These are phyloP conservation scores for Lycium barbarum DNA, from an alignment of 257 asterid genomes.

Conservation along the genomic window DNA sequence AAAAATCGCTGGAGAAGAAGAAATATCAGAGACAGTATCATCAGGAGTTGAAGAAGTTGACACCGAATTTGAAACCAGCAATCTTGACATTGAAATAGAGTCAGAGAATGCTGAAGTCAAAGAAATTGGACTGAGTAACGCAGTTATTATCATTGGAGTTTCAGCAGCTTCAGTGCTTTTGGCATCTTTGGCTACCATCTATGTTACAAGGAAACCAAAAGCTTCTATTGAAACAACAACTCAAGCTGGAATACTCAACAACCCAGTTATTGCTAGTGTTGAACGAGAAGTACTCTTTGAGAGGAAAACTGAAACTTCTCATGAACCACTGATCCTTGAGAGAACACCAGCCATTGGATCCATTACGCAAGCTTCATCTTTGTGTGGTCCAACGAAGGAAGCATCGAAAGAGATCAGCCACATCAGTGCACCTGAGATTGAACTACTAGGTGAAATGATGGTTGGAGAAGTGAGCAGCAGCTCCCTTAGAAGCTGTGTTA, in stretches of 20 bases:
- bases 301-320: constrained; percentile 33
- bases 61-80: constrained; percentile 9
- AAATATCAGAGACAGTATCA: constrained; percentile 1
- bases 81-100: not conserved
- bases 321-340: constrained; percentile 21
- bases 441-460: constrained; percentile 68
- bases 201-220: constrained; percentile 37
- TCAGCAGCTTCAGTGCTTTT: constrained; percentile 30
- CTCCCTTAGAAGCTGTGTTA: constrained; percentile 33
- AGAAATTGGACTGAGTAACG: constrained; percentile 32
- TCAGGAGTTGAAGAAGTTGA: constrained; percentile 24
- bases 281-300: constrained; percentile 24
- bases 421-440: constrained; percentile 51
- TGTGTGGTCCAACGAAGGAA: constrained; percentile 33
- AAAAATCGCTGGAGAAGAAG: not conserved
- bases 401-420: constrained; percentile 32
- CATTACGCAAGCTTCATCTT: constrained; percentile 37
- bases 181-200: constrained; percentile 45
- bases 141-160: constrained; percentile 37
- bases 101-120: constrained; percentile 26
- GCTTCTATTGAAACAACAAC: constrained; percentile 32
- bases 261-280: not conserved
- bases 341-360: constrained; percentile 32
- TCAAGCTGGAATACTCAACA: constrained; percentile 23
- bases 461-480: constrained; percentile 45